Conservation (phyloP, 202 grass and related monocot species). For the Saccharum hybrid region DNA sequence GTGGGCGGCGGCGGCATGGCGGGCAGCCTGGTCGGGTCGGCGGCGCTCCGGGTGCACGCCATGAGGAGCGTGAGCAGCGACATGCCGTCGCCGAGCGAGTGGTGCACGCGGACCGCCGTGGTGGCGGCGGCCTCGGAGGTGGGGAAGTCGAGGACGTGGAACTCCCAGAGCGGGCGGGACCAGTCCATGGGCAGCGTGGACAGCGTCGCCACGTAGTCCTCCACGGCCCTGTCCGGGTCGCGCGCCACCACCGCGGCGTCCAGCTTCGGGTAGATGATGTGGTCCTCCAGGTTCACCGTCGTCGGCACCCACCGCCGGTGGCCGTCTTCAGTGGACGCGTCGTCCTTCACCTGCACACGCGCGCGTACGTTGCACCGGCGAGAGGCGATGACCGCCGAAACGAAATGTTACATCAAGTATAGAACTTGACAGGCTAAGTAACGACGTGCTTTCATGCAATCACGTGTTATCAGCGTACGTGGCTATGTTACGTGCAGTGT, state of each 20-base stretch:
- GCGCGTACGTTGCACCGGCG: too few relatives aligned
- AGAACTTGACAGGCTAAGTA: too few relatives aligned
- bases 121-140: conserved; percentile 67
- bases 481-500: background rate
- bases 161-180: conserved; percentile 79
- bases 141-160: conserved; percentile 89
- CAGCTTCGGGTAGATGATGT: conserved; percentile 67
- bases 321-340: background rate
- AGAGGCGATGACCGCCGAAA: too few relatives aligned
- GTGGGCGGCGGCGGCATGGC: conserved; percentile 49
- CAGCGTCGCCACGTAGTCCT: too few relatives aligned
- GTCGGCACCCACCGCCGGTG: conserved; percentile 56
- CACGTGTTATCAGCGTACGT: too few relatives aligned
- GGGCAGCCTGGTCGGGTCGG: conserved; percentile 61
- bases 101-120: conserved; percentile 68
- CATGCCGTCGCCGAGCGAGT: conserved; percentile 92
- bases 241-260: conserved; percentile 31
- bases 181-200: too few relatives aligned
- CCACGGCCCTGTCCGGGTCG: conserved; percentile 14
- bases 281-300: conserved; percentile 71
- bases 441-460: too few relatives aligned
- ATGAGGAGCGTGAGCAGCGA: conserved; percentile 87
- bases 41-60: conserved; percentile 69
- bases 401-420: too few relatives aligned
- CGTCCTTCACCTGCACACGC: too few relatives aligned